Percentiles rank a stretch among this genome's conserved stretches.
phyloP scores from a whole-genome alignment of 768 basidiomycete species.

The Krasilnikovozyma curviuscula region DNA sequence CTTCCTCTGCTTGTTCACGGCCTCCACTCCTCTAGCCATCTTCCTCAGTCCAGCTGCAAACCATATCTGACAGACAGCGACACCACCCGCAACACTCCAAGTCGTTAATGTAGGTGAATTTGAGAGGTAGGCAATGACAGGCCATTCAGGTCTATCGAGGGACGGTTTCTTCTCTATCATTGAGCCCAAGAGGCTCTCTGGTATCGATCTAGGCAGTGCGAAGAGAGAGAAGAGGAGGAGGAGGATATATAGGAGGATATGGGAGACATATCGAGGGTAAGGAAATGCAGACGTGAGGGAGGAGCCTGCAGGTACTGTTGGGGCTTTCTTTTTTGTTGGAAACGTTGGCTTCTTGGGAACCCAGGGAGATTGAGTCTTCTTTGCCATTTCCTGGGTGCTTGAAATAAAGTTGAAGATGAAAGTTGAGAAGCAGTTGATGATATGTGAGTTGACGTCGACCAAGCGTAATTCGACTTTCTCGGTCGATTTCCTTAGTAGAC shows the following conservation, averaged over 20 bases:
- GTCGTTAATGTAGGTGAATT: constrained; percentile 39
- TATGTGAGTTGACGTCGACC: no score
- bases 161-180: constrained; percentile 16
- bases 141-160: constrained; percentile 39
- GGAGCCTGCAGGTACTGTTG: no score
- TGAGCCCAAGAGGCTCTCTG: constrained; percentile 28
- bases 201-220: constrained; percentile 46
- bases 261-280: constrained; percentile 42
- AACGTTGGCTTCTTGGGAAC: no score
- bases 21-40: constrained; percentile 27
- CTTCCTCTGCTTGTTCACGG: background rate
- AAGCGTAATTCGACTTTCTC: no score
- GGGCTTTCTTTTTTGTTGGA: no score
- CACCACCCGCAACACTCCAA: constrained; percentile 38
- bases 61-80: constrained; percentile 41
- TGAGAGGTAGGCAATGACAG: constrained; percentile 49
- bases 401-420: no score
- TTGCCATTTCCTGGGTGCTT: no score
- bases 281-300: constrained; percentile 30
- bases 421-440: no score
- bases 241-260: constrained; percentile 46
- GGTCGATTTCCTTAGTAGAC: no score
- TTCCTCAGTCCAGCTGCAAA: constrained; percentile 49
- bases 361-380: no score
- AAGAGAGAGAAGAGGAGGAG: constrained; percentile 48